phyloP scores from a whole-genome alignment of 352 stramenopile species.

The Pythium volutum region DNA sequence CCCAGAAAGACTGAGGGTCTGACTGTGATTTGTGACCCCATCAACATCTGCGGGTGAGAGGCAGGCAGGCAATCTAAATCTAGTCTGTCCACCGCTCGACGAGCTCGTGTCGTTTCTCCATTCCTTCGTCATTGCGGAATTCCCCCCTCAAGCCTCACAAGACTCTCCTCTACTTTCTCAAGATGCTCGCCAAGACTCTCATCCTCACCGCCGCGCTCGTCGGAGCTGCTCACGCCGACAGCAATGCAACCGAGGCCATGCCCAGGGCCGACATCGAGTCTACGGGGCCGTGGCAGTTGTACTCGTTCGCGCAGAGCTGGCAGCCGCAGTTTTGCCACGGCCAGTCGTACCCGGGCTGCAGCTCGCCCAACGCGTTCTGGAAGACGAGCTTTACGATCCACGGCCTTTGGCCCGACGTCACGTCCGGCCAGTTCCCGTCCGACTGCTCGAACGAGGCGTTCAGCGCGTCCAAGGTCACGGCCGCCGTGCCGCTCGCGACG shows the following conservation, averaged over 20 bases:
- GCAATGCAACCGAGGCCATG: slow-evolving; percentile 1
- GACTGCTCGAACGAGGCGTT: slow-evolving; percentile 73
- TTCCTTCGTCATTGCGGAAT: slow-evolving; percentile 1
- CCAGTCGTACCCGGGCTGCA: slow-evolving; percentile 68
- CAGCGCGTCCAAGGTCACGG: slow-evolving; percentile 49
- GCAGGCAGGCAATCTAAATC: background rate
- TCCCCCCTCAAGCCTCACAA: background rate
- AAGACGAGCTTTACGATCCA: slow-evolving; percentile 85
- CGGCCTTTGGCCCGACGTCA: slow-evolving; percentile 83
- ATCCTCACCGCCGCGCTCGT: background rate
- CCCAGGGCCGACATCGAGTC: background rate
- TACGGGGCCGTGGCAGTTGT: slow-evolving; percentile 56
- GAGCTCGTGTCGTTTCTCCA: background rate
- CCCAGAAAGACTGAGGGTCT: no score
- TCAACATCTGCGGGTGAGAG: background rate
- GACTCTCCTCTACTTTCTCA: background rate
- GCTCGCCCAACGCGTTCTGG: slow-evolving; percentile 63
- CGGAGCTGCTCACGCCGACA: background rate
- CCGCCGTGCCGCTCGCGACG: slow-evolving; percentile 57
- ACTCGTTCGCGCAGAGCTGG: slow-evolving; percentile 88
- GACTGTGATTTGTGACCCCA: no score
- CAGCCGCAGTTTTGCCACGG: slow-evolving; percentile 75
- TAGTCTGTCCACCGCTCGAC: background rate
- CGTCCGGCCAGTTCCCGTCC: slow-evolving; percentile 53
- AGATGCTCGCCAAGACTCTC: slow-evolving; percentile 7